These are phyloP conservation scores for Aschersonia sp. DNA, from an alignment of 2,329 filamentous ascomycete species.

Conservation along the genomic window DNA sequence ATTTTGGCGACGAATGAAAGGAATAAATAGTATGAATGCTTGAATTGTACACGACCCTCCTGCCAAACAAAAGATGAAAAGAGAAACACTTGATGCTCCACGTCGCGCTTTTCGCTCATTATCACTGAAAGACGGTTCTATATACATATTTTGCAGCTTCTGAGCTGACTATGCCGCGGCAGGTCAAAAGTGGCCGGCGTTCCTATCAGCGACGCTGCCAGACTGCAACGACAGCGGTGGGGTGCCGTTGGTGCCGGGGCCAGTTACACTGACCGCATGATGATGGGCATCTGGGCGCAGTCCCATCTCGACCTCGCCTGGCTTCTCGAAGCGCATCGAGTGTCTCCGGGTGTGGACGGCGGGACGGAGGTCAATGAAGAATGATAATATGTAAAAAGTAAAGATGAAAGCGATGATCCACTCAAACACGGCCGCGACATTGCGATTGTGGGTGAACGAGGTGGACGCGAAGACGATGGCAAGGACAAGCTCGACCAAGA, in stretches of 20 bases:
- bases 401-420: constrained; percentile 70
- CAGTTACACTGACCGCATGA: not conserved
- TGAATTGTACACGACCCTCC: too few relatives aligned
- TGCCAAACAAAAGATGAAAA: too few relatives aligned
- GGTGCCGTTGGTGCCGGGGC: not conserved
- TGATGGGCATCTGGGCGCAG: not conserved
- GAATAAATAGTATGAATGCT: too few relatives aligned
- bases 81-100: too few relatives aligned
- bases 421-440: constrained; percentile 66
- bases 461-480: constrained; percentile 56
- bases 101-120: too few relatives aligned
- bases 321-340: constrained; percentile 15
- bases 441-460: constrained; percentile 32
- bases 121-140: too few relatives aligned
- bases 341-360: constrained; percentile 44
- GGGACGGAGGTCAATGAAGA: constrained; percentile 75
- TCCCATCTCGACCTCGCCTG: constrained; percentile 11
- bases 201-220: not conserved
- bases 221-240: not conserved
- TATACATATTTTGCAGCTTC: too few relatives aligned
- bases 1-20: too few relatives aligned
- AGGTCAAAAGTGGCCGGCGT: constrained; percentile 1
- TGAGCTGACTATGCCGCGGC: too few relatives aligned
- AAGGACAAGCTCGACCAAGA: constrained; percentile 63
- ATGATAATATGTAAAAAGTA: constrained; percentile 76